Conservation (phyloP, 495 filamentous ascomycete genomes). For the Penicillium tannophilum region DNA sequence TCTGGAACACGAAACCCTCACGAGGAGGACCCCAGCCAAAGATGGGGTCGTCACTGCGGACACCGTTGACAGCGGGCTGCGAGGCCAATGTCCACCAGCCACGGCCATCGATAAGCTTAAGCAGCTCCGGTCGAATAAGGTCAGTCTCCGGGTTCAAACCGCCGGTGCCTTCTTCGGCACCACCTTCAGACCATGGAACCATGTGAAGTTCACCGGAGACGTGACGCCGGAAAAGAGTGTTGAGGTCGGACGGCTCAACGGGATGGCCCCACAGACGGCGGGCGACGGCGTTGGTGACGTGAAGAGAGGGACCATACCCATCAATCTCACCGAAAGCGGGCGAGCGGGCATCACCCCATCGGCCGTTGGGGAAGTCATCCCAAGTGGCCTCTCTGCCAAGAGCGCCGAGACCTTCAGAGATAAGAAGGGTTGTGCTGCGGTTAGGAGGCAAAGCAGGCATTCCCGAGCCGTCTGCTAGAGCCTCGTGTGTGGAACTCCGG, state of each 20-base stretch:
- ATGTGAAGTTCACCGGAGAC: constrained; percentile 70
- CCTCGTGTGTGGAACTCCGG: constrained; percentile 54
- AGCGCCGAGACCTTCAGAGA: constrained; percentile 89
- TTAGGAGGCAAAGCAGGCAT: constrained; percentile 47
- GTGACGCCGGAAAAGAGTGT: constrained; percentile 74
- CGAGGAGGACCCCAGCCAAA: constrained; percentile 94
- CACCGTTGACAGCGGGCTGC: constrained; percentile 91
- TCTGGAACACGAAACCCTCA: constrained; percentile 93
- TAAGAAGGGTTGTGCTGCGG: constrained; percentile 81
- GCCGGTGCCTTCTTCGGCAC: constrained; percentile 52
- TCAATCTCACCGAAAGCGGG: constrained; percentile 95
- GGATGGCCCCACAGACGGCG: constrained; percentile 83
- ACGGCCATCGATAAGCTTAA: constrained; percentile 69
- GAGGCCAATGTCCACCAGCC: constrained; percentile 95
- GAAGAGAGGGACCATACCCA: constrained; percentile 88
- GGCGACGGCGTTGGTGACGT: constrained; percentile 77
- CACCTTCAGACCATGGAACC: constrained; percentile 94
- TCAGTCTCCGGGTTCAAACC: constrained; percentile 75
- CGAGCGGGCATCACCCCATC: constrained; percentile 90
- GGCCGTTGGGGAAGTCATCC: constrained; percentile 98
- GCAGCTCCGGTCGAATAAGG: constrained; percentile 71
- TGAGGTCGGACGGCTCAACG: constrained; percentile 66
- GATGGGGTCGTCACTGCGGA: constrained; percentile 70
- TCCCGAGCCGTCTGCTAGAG: constrained; percentile 49
- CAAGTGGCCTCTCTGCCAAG: constrained; percentile 94